Evolutionary conservation across 805 yeast genomes (phyloP).

Genomic region (Sugiyamaella mastotermitis): DNA sequence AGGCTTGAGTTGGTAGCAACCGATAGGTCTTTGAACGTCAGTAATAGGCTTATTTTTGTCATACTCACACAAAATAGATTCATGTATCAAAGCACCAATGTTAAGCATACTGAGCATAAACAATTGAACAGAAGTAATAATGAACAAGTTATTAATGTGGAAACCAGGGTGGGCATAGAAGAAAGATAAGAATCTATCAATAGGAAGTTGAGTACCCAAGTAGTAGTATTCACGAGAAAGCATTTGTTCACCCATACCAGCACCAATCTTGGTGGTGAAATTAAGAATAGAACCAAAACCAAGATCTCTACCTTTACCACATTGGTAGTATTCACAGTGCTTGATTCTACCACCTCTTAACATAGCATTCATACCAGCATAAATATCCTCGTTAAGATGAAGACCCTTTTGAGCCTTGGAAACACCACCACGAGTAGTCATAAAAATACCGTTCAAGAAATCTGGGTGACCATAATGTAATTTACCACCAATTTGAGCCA

Average conservation of each 20-base stretch:
- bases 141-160: slow-evolving; percentile 72
- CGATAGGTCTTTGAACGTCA: slow-evolving; percentile 55
- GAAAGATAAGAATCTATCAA: slow-evolving; percentile 73
- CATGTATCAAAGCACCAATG: slow-evolving; percentile 57
- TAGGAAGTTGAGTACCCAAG: slow-evolving; percentile 67
- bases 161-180: slow-evolving; percentile 86
- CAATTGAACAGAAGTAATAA: slow-evolving; percentile 61
- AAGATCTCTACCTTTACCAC: slow-evolving; percentile 83
- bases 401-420: slow-evolving; percentile 80
- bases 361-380: slow-evolving; percentile 78
- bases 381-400: slow-evolving; percentile 79
- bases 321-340: slow-evolving; percentile 77
- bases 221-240: slow-evolving; percentile 76
- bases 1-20: slow-evolving; percentile 68
- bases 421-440: slow-evolving; percentile 84
- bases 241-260: slow-evolving; percentile 89
- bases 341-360: slow-evolving; percentile 78
- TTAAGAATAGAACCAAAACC: slow-evolving; percentile 79
- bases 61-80: slow-evolving; percentile 55
- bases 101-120: slow-evolving; percentile 54
- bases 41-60: slow-evolving; percentile 53
- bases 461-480: slow-evolving; percentile 87
- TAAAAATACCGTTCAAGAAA: slow-evolving; percentile 64
- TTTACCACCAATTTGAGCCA: slow-evolving; percentile 78
- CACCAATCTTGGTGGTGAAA: slow-evolving; percentile 79